phyloP scores from a whole-genome alignment of 202 grass and related monocot species.

The Elaeis oleifera region DNA sequence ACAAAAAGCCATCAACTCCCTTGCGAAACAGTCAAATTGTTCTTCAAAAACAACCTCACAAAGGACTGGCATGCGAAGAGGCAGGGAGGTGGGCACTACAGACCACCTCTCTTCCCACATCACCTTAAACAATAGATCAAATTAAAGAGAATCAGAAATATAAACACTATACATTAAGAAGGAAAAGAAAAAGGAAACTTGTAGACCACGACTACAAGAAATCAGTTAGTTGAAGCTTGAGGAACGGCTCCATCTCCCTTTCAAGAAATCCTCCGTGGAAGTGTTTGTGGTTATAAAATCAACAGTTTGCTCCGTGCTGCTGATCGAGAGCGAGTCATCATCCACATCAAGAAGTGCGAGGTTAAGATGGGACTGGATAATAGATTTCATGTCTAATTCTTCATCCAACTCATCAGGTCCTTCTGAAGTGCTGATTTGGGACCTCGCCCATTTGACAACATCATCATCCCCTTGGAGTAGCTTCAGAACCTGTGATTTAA shows the following conservation, averaged over 20 bases:
- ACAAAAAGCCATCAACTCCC: no score
- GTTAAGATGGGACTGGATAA: constrained; percentile 73
- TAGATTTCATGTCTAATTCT: constrained; percentile 30
- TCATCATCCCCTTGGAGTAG: constrained; percentile 69
- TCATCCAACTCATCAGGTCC: constrained; percentile 47
- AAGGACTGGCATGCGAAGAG: no score
- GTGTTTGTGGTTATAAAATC: constrained; percentile 35
- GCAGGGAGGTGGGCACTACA: no score
- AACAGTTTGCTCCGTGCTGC: constrained; percentile 65
- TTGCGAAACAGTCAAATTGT: no score
- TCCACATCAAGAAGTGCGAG: constrained; percentile 81
- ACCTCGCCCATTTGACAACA: constrained; percentile 41
- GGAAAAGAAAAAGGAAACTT: no score
- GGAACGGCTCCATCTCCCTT: constrained; percentile 58
- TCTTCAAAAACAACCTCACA: no score
- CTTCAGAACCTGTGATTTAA: constrained; percentile 46
- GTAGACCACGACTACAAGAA: no score
- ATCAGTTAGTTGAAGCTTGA: constrained; percentile 62
- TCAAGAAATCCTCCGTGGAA: constrained; percentile 58
- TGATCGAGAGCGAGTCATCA: constrained; percentile 53
- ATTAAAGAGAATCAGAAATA: background rate
- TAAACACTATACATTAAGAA: constrained; percentile 6
- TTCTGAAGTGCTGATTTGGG: constrained; percentile 25
- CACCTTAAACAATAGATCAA: background rate
- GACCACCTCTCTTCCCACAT: no score